Evolutionary conservation across 306 rosid genomes (phyloP).

Genomic region (Vigna radiata): DNA sequence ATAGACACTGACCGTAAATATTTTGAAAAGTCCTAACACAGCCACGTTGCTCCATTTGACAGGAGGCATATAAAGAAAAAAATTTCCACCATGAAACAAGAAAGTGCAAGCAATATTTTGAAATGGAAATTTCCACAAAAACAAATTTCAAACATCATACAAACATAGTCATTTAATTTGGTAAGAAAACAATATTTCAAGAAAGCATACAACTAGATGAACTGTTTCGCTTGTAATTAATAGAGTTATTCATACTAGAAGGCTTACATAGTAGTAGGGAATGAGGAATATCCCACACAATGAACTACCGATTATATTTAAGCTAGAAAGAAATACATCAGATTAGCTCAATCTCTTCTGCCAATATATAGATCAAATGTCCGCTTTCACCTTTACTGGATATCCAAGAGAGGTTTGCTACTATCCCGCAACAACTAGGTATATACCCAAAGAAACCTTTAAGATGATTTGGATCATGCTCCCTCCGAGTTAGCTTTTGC

Average conservation of each 20-base stretch:
- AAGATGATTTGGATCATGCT: background rate
- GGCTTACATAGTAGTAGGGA: background rate
- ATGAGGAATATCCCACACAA: background rate
- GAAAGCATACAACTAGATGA: constrained; percentile 8
- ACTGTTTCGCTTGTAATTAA: constrained; percentile 13
- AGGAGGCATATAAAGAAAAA: constrained; percentile 9
- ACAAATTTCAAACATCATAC: constrained; percentile 5
- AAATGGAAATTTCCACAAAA: constrained; percentile 24
- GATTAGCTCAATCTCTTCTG: constrained; percentile 15
- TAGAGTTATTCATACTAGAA: constrained; percentile 11
- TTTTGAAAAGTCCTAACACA: constrained; percentile 31
- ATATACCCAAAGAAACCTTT: background rate
- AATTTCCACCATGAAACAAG: constrained; percentile 11
- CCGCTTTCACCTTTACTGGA: constrained; percentile 5
- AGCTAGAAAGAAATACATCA: constrained; percentile 3
- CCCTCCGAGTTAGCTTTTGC: background rate
- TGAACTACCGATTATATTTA: constrained; percentile 2
- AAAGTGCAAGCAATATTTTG: background rate
- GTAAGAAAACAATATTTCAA: background rate
- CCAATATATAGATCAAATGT: constrained; percentile 5
- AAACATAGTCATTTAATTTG: constrained; percentile 11
- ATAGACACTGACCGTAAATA: background rate
- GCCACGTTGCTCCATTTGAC: constrained; percentile 20
- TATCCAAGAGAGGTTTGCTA: constrained; percentile 8
- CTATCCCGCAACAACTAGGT: constrained; percentile 5